Base-by-base conservation (phyloP, 2,329 filamentous ascomycete species). In the Clonostachys rosea region DNA sequence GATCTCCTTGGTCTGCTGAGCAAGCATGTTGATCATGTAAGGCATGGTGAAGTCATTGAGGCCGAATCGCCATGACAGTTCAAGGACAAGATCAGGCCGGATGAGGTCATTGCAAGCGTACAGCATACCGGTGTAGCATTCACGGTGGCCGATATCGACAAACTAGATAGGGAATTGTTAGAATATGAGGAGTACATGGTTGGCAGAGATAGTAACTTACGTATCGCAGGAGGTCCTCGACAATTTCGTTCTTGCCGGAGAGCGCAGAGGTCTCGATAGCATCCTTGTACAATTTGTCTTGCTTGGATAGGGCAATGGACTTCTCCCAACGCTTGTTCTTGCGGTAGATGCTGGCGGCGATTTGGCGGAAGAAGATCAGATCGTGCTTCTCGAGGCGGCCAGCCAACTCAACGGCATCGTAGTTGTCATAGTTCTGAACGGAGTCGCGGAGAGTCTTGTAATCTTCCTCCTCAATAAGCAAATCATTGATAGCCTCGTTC, bases 271-370 rank as follows among this genome's bases (percentile, higher is more conserved):
- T 99, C 78, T 99, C 94, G 53, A 99, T 97, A 24, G 95, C 94
- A 71, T 99, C 94, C 78, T 96, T 97, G 86, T 94, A 99, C 14
- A 99, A 78, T 81, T 96, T 97, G 76, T 99, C 94, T 68, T 99
- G 92, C 79, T 99, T 99, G 14, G 92, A 97, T 42, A 99, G 76
- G 34, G 90, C 83, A 67, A 99, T 99, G 5, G 91, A 96, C 75
- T 97, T 97, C 75, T 97, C 92, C 95, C 95, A 99, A 54, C 94
- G 84, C 86, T 97, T 97, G 78, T 96, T 97, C 81, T 97, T 99
- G 67, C 95, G 91, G 76, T 97, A 99, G 69, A 99, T 99, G 71
- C 80, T 96, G 55, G 95, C 91, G 5, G 94, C 94, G 62, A 99
- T 96, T 70, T 99, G 94, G 62, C 94, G 87, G 87, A 99, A 99